These are phyloP conservation scores for Phylloporus arenicola DNA, from an alignment of 768 basidiomycete genomes.

Conservation along the genomic window DNA sequence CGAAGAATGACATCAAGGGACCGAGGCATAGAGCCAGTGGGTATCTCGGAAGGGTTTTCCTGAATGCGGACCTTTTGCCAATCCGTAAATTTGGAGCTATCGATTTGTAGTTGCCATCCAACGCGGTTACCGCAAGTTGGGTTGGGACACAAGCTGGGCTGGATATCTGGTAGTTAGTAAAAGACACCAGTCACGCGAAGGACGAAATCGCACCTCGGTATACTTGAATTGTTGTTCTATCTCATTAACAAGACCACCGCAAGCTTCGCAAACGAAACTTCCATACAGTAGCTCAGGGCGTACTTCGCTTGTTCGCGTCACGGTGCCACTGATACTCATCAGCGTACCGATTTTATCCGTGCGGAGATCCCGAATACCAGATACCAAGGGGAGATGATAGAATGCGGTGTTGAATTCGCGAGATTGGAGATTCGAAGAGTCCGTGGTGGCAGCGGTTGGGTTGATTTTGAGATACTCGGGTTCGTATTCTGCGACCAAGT, in stretches of 20 bases:
- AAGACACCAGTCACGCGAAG: conserved; percentile 2
- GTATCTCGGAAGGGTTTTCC: conserved; percentile 98
- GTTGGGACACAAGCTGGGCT: conserved; percentile 95
- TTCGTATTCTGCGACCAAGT: conserved; percentile 82
- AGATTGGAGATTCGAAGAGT: conserved; percentile 83
- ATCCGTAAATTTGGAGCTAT: conserved; percentile 94
- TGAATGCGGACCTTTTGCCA: conserved; percentile 99
- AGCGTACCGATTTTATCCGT: conserved; percentile 93
- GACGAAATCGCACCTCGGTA: conserved; percentile 64
- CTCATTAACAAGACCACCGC: conserved; percentile 80
- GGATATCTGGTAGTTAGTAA: neutral
- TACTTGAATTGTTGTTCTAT: conserved; percentile 99
- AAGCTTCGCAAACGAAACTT: conserved; percentile 89
- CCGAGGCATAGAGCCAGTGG: conserved; percentile 97
- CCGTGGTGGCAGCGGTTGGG: conserved; percentile 78
- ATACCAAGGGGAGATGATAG: conserved; percentile 89
- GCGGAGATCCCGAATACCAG: conserved; percentile 88
- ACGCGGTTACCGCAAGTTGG: conserved; percentile 86
- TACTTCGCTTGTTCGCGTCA: conserved; percentile 96
- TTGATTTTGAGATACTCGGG: conserved; percentile 96
- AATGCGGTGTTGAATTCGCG: conserved; percentile 96
- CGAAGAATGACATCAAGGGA: conserved; percentile 94
- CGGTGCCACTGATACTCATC: conserved; percentile 94
- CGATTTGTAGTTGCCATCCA: conserved; percentile 93
- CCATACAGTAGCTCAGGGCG: conserved; percentile 91